phyloP scores from a whole-genome alignment of 805 yeast species.

The Candida tallmaniae region DNA sequence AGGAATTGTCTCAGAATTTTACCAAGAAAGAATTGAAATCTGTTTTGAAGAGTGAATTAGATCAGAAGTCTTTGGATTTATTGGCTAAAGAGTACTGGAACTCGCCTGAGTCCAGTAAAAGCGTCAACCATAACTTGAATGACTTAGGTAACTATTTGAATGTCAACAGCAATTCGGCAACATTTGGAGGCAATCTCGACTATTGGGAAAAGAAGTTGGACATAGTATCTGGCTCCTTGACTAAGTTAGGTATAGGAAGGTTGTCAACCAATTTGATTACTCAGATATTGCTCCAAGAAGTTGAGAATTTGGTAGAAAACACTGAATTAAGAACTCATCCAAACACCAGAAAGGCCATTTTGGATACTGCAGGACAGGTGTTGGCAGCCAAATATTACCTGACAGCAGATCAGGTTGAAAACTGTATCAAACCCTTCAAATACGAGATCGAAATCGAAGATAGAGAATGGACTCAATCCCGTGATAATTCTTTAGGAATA shows the following conservation, averaged over 20 bases:
- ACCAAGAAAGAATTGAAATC: slow-evolving; percentile 79
- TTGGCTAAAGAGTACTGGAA: slow-evolving; percentile 91
- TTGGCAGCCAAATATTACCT: slow-evolving; percentile 75
- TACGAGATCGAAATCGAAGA: slow-evolving; percentile 96
- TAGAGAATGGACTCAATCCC: slow-evolving; percentile 82
- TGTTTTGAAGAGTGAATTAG: slow-evolving; percentile 75
- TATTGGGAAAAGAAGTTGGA: slow-evolving; percentile 90
- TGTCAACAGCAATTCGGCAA: no score
- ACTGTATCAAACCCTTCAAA: slow-evolving; percentile 96
- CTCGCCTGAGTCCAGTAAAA: slow-evolving; percentile 5
- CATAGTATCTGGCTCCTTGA: slow-evolving; percentile 73
- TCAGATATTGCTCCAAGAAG: slow-evolving; percentile 71
- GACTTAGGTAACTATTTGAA: slow-evolving; percentile 59
- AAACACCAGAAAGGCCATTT: slow-evolving; percentile 74
- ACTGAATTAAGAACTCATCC: slow-evolving; percentile 84
- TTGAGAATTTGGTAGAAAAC: slow-evolving; percentile 64
- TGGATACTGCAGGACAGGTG: slow-evolving; percentile 80
- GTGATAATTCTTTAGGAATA: slow-evolving; percentile 69
- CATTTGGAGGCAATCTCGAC: no score
- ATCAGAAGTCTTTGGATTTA: slow-evolving; percentile 82
- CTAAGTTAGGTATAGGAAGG: slow-evolving; percentile 93
- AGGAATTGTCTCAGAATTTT: slow-evolving; percentile 78
- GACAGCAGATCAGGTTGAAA: slow-evolving; percentile 97
- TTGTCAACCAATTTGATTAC: slow-evolving; percentile 79
- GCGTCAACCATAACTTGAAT: slow-evolving; percentile 44